Percentiles rank a stretch among this genome's conserved stretches.
These are phyloP conservation scores for Symbiodinium natans DNA, from an alignment of 73 alveolate species.

Conservation along the genomic window DNA sequence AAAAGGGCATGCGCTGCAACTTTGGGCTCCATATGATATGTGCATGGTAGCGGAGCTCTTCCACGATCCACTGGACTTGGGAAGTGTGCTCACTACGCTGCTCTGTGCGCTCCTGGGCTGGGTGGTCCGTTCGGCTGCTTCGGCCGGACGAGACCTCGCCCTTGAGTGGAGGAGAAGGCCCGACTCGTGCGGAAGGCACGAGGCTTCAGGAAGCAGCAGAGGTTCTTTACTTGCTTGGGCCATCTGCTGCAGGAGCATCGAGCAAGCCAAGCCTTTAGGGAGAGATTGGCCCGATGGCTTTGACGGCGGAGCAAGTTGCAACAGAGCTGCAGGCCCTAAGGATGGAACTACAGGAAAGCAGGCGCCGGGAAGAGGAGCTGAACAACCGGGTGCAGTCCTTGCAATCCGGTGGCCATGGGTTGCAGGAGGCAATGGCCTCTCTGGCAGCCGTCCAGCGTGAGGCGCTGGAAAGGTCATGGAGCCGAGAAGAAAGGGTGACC, in stretches of 20 bases:
- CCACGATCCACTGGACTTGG: neutral
- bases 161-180: neutral
- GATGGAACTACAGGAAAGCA: neutral
- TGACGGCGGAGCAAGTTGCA: neutral
- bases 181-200: neutral
- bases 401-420: neutral
- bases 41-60: slow-evolving; percentile 50
- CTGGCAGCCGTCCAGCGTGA: neutral
- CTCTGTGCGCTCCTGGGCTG: neutral
- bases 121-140: neutral
- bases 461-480: neutral
- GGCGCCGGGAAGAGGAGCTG: slow-evolving; percentile 17
- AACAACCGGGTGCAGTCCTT: neutral
- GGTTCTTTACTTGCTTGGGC: neutral
- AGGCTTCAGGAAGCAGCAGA: neutral
- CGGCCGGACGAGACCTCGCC: neutral
- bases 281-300: neutral
- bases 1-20: neutral
- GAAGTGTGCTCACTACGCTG: neutral
- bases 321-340: neutral
- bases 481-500: neutral
- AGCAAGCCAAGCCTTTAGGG: neutral
- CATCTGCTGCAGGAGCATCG: neutral
- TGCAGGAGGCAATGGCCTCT: neutral
- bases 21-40: neutral